A percentile compares a stretch with the other conserved stretches of the same genome.
Evolutionary conservation across 371 early-diverging fungal species (phyloP).

Genomic region (Mucor lusitanicus): DNA sequence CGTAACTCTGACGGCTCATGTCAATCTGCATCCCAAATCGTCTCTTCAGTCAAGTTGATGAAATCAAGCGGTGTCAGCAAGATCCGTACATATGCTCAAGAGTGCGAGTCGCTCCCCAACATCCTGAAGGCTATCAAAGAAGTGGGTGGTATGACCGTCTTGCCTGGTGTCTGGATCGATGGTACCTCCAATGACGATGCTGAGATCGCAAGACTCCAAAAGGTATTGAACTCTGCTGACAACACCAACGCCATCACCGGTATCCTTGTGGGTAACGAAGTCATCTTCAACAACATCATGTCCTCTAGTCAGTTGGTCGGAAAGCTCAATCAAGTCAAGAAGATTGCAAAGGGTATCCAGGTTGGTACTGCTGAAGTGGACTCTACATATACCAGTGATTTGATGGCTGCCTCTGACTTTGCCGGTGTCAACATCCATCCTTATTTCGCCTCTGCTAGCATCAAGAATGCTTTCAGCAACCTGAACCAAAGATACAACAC

Average conservation of each 20-base stretch:
- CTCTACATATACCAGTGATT: slow-evolving; percentile 26
- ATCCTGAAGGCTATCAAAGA: slow-evolving; percentile 34
- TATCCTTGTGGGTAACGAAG: slow-evolving; percentile 51
- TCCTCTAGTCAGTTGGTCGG: slow-evolving; percentile 20
- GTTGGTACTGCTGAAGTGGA: slow-evolving; percentile 60
- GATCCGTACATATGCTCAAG: slow-evolving; percentile 53
- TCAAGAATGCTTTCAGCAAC: slow-evolving; percentile 32
- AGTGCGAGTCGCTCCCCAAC: slow-evolving; percentile 41
- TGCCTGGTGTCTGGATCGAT: slow-evolving; percentile 49
- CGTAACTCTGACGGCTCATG: slow-evolving; percentile 38
- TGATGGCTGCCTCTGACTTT: slow-evolving; percentile 47
- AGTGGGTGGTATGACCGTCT: slow-evolving; percentile 38
- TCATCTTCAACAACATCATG: slow-evolving; percentile 26
- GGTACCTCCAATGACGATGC: slow-evolving; percentile 29
- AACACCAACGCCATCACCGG: slow-evolving; percentile 27
- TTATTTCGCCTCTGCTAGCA: slow-evolving; percentile 47
- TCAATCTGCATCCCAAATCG: slow-evolving; percentile 29
- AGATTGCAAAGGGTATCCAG: slow-evolving; percentile 23
- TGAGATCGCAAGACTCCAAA: slow-evolving; percentile 32
- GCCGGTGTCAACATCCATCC: slow-evolving; percentile 61
- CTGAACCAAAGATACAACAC: slow-evolving; percentile 37
- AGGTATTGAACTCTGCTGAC: slow-evolving; percentile 3
- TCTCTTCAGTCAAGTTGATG: slow-evolving; percentile 27
- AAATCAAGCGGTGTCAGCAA: slow-evolving; percentile 32
- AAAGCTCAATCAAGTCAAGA: slow-evolving; percentile 52